phyloP scores from a whole-genome alignment of 2,329 filamentous ascomycete genomes.

The Catunica adiposa region DNA sequence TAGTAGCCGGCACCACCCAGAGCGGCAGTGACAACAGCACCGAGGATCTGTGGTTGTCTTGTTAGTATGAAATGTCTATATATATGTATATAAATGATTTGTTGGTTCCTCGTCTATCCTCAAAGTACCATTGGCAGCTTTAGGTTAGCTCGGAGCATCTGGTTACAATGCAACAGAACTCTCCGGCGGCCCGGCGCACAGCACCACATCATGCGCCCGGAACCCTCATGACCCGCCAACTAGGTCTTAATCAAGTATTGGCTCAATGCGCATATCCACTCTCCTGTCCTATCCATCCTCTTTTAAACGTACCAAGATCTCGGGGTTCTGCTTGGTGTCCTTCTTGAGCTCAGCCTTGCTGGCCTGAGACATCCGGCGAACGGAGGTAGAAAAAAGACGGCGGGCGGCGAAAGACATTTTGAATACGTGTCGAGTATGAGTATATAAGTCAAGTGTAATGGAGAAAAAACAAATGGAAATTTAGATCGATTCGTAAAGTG shows the following conservation, averaged over 20 bases:
- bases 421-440: not conserved
- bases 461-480: not conserved
- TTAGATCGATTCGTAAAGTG: not conserved
- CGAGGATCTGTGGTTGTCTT: constrained; percentile 50
- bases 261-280: not conserved
- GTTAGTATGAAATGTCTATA: not conserved
- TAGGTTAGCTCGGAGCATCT: too few relatives aligned
- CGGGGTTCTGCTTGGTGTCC: constrained; percentile 39
- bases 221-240: not conserved
- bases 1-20: constrained; percentile 82
- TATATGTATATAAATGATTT: too few relatives aligned
- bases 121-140: not conserved
- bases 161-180: too few relatives aligned
- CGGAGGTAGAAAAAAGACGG: constrained; percentile 37
- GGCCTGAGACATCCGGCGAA: constrained; percentile 31
- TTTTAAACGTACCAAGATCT: constrained; percentile 21
- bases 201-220: too few relatives aligned
- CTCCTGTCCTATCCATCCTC: not conserved
- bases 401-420: constrained; percentile 41
- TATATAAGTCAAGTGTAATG: not conserved
- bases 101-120: too few relatives aligned
- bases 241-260: not conserved
- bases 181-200: too few relatives aligned
- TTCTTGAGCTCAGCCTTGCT: constrained; percentile 34
- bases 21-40: constrained; percentile 77